Conservation (phyloP, 192 early-diverging fungal genomes). For the Entomortierella chlamydospora region DNA sequence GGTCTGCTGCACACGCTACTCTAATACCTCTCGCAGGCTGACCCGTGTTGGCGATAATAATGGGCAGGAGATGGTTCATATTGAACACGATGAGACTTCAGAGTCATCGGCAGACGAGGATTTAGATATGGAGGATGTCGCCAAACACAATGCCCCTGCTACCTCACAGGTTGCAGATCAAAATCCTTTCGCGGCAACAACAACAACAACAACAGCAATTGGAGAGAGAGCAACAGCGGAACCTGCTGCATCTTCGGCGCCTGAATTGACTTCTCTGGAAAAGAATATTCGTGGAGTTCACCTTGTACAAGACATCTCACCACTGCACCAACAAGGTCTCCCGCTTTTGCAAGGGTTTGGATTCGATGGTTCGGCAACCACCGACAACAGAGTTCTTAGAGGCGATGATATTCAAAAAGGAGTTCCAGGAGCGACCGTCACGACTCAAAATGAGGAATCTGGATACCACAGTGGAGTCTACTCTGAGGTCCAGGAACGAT, state of each 20-base stretch:
- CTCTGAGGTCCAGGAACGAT: conserved; percentile 32
- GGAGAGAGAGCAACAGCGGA: neutral
- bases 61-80: conserved; percentile 3
- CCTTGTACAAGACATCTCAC: conserved; percentile 36
- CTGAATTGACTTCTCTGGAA: conserved; percentile 5
- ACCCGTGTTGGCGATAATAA: neutral
- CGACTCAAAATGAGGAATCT: conserved; percentile 28
- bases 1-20: conserved; percentile 22
- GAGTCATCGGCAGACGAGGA: neutral
- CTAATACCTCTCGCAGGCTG: conserved; percentile 15
- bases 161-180: neutral
- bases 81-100: conserved; percentile 17
- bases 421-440: neutral
- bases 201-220: neutral
- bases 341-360: conserved; percentile 27
- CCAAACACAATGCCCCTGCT: neutral
- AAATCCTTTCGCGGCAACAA: neutral
- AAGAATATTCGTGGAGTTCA: conserved; percentile 17
- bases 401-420: conserved; percentile 33
- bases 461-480: conserved; percentile 37
- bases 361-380: conserved; percentile 9
- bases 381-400: conserved; percentile 33
- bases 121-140: neutral
- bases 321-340: conserved; percentile 31
- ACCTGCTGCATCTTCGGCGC: neutral